These are phyloP conservation scores for Cystobasidium pallidum DNA, from an alignment of 1,284 basidiomycete genomes.

Conservation along the genomic window DNA sequence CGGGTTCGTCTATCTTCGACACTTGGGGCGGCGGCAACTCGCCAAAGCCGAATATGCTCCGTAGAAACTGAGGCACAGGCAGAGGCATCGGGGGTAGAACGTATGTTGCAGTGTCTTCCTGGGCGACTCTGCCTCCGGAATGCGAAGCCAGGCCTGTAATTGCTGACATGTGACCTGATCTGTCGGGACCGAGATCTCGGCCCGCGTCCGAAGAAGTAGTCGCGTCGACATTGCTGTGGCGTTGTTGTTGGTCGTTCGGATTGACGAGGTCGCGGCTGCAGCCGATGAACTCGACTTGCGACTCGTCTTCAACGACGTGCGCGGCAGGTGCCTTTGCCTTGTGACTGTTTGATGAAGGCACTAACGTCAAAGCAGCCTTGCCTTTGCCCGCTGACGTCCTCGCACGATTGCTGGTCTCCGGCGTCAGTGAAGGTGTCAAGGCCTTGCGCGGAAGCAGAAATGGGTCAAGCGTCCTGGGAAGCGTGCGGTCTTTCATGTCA, in stretches of 20 bases:
- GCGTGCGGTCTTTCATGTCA: not conserved
- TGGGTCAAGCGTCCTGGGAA: slow-evolving; percentile 5
- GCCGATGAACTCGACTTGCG: slow-evolving; percentile 2
- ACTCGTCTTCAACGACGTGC: slow-evolving; percentile 15
- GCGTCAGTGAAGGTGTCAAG: not conserved
- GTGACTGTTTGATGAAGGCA: not conserved
- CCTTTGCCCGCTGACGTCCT: slow-evolving; percentile 6
- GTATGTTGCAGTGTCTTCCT: not conserved
- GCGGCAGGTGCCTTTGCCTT: slow-evolving; percentile 5
- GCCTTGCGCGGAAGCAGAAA: not conserved
- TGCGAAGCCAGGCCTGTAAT: not conserved
- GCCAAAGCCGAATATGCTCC: slow-evolving; percentile 36
- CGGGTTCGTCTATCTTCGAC: not conserved
- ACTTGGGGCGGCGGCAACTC: slow-evolving; percentile 2
- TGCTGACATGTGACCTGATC: not conserved
- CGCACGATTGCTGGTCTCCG: not conserved
- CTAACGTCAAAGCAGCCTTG: not conserved
- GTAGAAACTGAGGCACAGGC: not conserved
- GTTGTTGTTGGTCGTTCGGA: slow-evolving; percentile 8
- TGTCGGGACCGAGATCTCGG: slow-evolving; percentile 18
- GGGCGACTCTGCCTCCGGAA: not conserved
- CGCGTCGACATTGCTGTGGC: slow-evolving; percentile 5
- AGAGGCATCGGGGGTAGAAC: slow-evolving; percentile 26
- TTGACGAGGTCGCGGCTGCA: not conserved
- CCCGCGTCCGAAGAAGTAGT: slow-evolving; percentile 25